A percentile compares a stretch with the other conserved stretches of the same genome.
Conservation (phyloP, 805 yeast genomes). For the Starmerella bombi region DNA sequence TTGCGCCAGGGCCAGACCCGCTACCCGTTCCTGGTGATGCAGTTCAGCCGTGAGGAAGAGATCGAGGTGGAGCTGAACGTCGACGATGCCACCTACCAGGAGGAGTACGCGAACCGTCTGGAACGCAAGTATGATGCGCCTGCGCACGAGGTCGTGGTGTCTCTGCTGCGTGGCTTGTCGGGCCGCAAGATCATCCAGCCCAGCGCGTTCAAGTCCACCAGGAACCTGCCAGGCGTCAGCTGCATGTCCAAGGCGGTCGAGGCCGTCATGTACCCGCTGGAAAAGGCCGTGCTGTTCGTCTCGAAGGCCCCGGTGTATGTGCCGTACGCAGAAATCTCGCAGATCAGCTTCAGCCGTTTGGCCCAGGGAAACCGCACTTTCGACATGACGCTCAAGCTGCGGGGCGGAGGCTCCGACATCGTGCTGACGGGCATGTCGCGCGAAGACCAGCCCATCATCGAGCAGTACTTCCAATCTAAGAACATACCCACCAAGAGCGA, state of each 20-base stretch:
- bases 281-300: conserved; percentile 76
- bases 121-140: conserved; percentile 66
- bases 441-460: conserved; percentile 75
- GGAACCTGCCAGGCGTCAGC: conserved; percentile 71
- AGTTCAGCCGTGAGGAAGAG: conserved; percentile 81
- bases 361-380: conserved; percentile 66
- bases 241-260: conserved; percentile 93
- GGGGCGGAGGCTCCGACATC: conserved; percentile 51
- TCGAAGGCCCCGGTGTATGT: conserved; percentile 90
- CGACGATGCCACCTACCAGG: conserved; percentile 66
- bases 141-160: conserved; percentile 76
- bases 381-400: conserved; percentile 68
- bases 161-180: conserved; percentile 78
- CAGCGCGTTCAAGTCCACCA: conserved; percentile 63
- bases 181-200: conserved; percentile 77
- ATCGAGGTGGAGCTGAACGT: conserved; percentile 79
- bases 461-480: conserved; percentile 62
- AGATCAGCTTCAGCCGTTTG: conserved; percentile 74
- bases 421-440: conserved; percentile 78
- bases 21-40: conserved; percentile 82
- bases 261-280: conserved; percentile 87
- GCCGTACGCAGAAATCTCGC: conserved; percentile 68
- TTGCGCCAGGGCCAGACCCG: conserved; percentile 96
- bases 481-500: conserved; percentile 75
- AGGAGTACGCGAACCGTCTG: conserved; percentile 51